These are phyloP conservation scores for Penicillium sp. DNA, from an alignment of 2,329 filamentous ascomycete species.

Conservation along the genomic window DNA sequence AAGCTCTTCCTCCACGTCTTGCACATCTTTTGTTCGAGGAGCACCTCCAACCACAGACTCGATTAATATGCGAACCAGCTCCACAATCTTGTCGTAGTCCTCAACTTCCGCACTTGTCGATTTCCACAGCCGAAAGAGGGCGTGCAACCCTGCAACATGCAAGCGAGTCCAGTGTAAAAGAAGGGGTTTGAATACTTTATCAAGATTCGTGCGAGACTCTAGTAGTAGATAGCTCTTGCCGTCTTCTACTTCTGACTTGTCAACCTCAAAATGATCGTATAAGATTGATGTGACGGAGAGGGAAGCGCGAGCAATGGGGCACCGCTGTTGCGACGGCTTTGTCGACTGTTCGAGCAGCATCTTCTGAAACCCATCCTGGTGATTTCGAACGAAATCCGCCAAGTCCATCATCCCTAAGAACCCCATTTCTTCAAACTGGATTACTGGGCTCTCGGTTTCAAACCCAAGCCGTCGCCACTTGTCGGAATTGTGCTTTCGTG, in stretches of 20 bases:
- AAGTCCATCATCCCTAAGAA: constrained; percentile 98
- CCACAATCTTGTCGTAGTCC: constrained; percentile 92
- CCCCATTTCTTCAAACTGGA: constrained; percentile 83
- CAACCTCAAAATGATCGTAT: constrained; percentile 95
- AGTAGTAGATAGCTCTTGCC: constrained; percentile 74
- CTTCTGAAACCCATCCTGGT: constrained; percentile 92
- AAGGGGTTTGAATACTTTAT: constrained; percentile 83
- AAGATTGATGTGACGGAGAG: constrained; percentile 84
- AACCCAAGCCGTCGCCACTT: constrained; percentile 95
- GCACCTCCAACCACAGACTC: constrained; percentile 88
- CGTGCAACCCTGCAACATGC: constrained; percentile 82
- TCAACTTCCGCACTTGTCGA: constrained; percentile 80
- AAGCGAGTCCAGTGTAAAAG: constrained; percentile 91
- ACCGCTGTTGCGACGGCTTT: constrained; percentile 72
- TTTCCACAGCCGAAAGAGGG: constrained; percentile 93
- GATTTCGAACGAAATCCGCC: constrained; percentile 88
- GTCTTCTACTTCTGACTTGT: constrained; percentile 80
- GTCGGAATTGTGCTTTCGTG: constrained; percentile 78
- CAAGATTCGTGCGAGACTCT: constrained; percentile 77
- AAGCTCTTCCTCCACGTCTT: constrained; percentile 88
- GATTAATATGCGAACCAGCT: constrained; percentile 85
- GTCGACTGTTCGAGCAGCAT: constrained; percentile 86
- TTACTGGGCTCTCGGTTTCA: constrained; percentile 82
- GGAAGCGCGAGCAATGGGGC: constrained; percentile 85
- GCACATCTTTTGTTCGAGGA: constrained; percentile 78